Conservation (phyloP, 306 rosid species). For the Vigna reflexopilosa region DNA sequence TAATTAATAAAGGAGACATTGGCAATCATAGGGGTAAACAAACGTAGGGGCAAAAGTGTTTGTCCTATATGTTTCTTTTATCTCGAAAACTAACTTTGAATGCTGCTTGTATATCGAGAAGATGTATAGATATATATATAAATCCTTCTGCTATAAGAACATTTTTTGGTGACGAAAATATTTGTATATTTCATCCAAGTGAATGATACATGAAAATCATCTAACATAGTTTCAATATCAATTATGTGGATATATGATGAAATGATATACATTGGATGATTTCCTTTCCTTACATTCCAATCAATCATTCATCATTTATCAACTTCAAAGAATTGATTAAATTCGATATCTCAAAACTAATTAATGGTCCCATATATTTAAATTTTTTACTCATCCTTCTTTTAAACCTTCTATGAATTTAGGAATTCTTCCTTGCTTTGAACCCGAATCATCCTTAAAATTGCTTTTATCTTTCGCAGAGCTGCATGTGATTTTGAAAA, state of each 20-base stretch:
- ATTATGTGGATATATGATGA: background rate
- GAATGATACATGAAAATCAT: background rate
- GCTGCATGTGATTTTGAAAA: slow-evolving; percentile 1
- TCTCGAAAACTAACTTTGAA: slow-evolving; percentile 37
- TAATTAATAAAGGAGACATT: slow-evolving; percentile 28
- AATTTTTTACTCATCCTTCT: background rate
- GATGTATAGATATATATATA: background rate
- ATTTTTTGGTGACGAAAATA: background rate
- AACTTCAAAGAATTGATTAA: background rate
- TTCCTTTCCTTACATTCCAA: background rate
- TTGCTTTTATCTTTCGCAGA: no score
- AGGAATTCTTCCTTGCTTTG: background rate
- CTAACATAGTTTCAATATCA: background rate
- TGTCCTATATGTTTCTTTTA: slow-evolving; percentile 34
- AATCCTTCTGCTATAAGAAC: background rate
- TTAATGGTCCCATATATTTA: background rate
- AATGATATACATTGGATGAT: background rate
- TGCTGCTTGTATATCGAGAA: slow-evolving; percentile 10
- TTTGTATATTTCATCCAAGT: background rate
- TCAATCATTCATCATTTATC: background rate
- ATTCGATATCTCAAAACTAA: background rate
- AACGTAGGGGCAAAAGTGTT: slow-evolving; percentile 38
- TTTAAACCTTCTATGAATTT: background rate
- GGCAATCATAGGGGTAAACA: slow-evolving; percentile 52
- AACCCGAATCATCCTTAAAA: background rate